Base-by-base conservation (phyloP, 2,329 filamentous ascomycete genomes). In the Chalara sp. region DNA sequence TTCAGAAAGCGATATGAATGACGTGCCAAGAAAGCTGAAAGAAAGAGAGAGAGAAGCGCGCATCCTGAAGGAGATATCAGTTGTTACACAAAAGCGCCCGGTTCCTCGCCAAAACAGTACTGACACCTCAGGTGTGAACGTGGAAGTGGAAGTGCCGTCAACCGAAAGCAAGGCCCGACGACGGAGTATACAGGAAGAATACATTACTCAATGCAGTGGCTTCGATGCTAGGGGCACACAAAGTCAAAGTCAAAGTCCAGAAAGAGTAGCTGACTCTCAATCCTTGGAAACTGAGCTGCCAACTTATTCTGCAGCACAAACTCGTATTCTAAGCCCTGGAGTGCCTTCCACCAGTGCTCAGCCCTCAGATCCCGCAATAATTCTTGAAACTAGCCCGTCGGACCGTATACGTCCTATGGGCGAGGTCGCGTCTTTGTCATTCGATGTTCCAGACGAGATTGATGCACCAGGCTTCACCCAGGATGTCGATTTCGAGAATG, bases 311-410 rank as follows among this genome's bases (percentile, higher is more conserved):
- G n/a, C 35, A 37, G 35, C 8, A 37, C 8, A 37, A 37, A 37
- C 35, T n/a, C 35, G n/a, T 37, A 37, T n/a, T 10, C 35, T 4
- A 37, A 8, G n/a, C 8, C n/a, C 35, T 37, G 2, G n/a, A 37
- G 2, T 37, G 35, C 35, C 35, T 10, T 8, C 8, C 8, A 37
- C 35, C 35, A 28, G 21, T 12, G 40, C 40, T 43, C 21, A 21
- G 21, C 21, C 21, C 21, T 12, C 31, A 31, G 43, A 45, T 13
- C 6, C 29, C 4, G 12, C 7, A 37, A n/a, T 37, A 2, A 37
- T 66, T 8, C 64, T 60, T n/a, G 64, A 66, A 45, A 65, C 63
- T 4, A 65, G 62, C 44, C 64, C 63, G n/a, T 42, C 52, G 5
- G 49, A 49, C n/a, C 39, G 50, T 21, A 47, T 60, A 13, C 53